A percentile compares a stretch with the other conserved stretches of the same genome.
These are phyloP conservation scores for Backusella luteola DNA, from an alignment of 192 early-diverging fungal species.

Conservation along the genomic window DNA sequence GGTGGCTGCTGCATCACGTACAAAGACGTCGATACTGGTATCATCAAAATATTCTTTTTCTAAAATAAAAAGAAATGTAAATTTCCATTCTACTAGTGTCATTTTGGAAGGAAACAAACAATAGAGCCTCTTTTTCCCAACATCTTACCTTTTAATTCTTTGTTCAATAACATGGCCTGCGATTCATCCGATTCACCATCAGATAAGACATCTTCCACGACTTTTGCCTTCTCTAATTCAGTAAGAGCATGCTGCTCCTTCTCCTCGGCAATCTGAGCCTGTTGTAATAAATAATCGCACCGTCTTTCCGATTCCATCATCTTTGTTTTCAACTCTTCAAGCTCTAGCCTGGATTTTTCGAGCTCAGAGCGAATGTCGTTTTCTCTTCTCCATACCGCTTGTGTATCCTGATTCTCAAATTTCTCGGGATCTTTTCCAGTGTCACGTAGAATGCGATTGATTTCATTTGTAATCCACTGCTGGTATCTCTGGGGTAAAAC, in stretches of 20 bases:
- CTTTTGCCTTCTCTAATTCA: conserved; percentile 14
- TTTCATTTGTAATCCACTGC: conserved; percentile 71
- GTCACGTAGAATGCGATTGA: conserved; percentile 73
- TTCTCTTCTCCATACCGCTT: conserved; percentile 35
- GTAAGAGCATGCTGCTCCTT: conserved; percentile 17
- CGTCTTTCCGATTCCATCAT: conserved; percentile 17
- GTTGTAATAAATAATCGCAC: conserved; percentile 17
- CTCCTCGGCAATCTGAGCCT: conserved; percentile 22
- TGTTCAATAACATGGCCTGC: neutral
- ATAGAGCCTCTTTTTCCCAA: neutral
- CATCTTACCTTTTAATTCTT: conserved; percentile 4
- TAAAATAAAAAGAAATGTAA: neutral
- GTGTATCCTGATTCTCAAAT: conserved; percentile 53
- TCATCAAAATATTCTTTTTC: conserved; percentile 52
- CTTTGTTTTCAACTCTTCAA: neutral
- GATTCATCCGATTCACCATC: neutral
- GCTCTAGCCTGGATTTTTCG: conserved; percentile 18
- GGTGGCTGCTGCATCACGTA: conserved; percentile 57
- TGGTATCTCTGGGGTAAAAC: conserved; percentile 67
- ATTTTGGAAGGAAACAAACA: neutral
- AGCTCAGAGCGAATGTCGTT: conserved; percentile 34
- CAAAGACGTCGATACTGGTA: conserved; percentile 64
- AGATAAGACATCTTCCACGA: neutral
- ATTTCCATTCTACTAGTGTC: neutral
- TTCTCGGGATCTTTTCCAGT: conserved; percentile 56